Percentiles rank a stretch among this genome's conserved stretches.
phyloP scores from a whole-genome alignment of 371 early-diverging fungal genomes.

The Coemansia linderi region DNA sequence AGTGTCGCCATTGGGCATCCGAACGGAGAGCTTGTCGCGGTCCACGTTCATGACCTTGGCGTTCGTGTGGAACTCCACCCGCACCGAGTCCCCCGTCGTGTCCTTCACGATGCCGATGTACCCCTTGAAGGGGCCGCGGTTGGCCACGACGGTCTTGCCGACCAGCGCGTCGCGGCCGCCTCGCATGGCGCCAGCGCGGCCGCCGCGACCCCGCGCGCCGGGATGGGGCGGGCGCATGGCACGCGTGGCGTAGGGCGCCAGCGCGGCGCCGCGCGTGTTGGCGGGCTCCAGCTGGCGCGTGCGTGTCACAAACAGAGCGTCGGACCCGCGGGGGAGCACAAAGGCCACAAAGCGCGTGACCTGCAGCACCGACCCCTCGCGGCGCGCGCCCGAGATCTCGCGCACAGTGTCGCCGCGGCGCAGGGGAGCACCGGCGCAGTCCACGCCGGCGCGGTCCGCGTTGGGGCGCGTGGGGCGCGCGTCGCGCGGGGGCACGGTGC shows the following conservation, averaged over 20 bases:
- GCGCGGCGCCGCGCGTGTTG: constrained; percentile 24
- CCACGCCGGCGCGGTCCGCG: constrained; percentile 73
- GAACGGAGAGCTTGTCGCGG: constrained; percentile 69
- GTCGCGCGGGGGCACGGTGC: constrained; percentile 70
- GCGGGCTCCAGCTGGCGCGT: constrained; percentile 58
- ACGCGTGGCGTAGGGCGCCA: constrained; percentile 47
- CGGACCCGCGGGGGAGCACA: constrained; percentile 66
- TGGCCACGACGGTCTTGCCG: constrained; percentile 85
- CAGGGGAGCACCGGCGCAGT: constrained; percentile 73
- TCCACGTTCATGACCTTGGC: constrained; percentile 76
- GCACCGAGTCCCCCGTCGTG: constrained; percentile 67
- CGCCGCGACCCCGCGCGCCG: constrained; percentile 49
- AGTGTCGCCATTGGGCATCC: constrained; percentile 53
- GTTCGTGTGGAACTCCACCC: constrained; percentile 95
- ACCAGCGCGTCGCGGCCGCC: constrained; percentile 73
- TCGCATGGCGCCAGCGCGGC: constrained; percentile 51
- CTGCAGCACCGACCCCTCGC: constrained; percentile 70
- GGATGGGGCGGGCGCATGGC: constrained; percentile 19
- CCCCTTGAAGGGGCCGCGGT: constrained; percentile 95
- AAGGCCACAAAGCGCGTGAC: constrained; percentile 69
- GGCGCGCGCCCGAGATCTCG: constrained; percentile 66
- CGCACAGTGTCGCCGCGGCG: constrained; percentile 79
- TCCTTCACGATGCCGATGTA: constrained; percentile 97
- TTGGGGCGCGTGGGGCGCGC: constrained; percentile 69
- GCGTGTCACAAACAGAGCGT: constrained; percentile 68